These are phyloP conservation scores for Blastobotrys mokoenaii DNA, from an alignment of 805 yeast species.

Conservation along the genomic window DNA sequence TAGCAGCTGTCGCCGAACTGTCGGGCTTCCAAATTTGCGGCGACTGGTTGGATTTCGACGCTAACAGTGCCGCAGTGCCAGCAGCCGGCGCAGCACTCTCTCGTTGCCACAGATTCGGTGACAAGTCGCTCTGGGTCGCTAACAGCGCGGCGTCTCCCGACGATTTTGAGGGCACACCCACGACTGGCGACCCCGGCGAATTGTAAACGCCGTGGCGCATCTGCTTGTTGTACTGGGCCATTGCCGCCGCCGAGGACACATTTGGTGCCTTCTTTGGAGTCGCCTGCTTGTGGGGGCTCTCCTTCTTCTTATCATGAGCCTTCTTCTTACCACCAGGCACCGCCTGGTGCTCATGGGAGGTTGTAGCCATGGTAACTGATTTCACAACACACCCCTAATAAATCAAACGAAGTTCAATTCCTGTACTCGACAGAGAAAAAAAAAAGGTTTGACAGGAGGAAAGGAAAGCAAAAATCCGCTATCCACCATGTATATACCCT, in stretches of 20 bases:
- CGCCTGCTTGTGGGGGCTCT: not conserved
- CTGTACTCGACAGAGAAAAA: too few species aligned
- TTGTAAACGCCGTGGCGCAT: slow-evolving; percentile 27
- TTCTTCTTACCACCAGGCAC: not conserved
- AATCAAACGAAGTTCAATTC: too few species aligned
- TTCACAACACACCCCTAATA: too few species aligned
- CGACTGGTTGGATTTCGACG: slow-evolving; percentile 23
- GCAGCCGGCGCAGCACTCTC: slow-evolving; percentile 19
- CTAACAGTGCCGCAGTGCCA: slow-evolving; percentile 31
- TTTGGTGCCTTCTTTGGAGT: not conserved
- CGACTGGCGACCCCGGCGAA: slow-evolving; percentile 29
- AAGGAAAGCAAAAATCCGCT: too few species aligned
- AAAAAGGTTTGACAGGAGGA: too few species aligned
- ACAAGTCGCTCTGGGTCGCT: slow-evolving; percentile 26
- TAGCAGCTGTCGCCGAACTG: slow-evolving; percentile 43
- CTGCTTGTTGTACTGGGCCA: slow-evolving; percentile 29
- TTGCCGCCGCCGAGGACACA: slow-evolving; percentile 21
- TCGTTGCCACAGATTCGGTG: slow-evolving; percentile 30
- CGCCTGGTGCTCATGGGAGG: too few species aligned
- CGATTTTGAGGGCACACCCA: slow-evolving; percentile 28
- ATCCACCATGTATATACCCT: too few species aligned
- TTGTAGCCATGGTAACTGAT: too few species aligned
- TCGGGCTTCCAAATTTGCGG: slow-evolving; percentile 33
- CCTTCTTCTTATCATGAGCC: not conserved
- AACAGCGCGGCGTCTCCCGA: slow-evolving; percentile 28